Percentiles rank a stretch among this genome's conserved stretches.
phyloP scores from a whole-genome alignment of 1,284 basidiomycete species.

The Phenoliferia sp. region DNA sequence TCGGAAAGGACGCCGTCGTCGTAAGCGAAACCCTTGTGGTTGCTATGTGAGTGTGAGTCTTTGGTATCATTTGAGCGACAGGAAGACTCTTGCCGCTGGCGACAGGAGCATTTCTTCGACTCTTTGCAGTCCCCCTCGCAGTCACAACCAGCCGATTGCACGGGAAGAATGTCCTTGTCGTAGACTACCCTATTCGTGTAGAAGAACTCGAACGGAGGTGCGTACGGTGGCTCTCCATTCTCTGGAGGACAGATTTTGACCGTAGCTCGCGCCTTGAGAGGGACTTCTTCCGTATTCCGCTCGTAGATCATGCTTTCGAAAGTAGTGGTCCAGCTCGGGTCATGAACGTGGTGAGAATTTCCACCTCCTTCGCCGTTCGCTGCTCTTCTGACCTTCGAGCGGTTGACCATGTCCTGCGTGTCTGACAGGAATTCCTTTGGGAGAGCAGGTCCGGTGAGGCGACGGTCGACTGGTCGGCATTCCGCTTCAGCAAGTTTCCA shows the following conservation, averaged over 20 bases:
- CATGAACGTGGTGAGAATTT: background rate
- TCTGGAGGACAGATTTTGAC: conserved; percentile 12
- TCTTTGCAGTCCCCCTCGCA: conserved; percentile 22
- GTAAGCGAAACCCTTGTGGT: conserved; percentile 22
- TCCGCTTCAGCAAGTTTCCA: no score
- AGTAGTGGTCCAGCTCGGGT: background rate
- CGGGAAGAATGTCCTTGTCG: conserved; percentile 9
- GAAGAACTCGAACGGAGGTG: conserved; percentile 23
- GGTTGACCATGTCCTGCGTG: background rate
- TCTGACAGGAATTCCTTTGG: background rate
- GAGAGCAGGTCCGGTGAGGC: background rate
- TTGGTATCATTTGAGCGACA: background rate
- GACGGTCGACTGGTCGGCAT: no score
- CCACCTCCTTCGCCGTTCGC: background rate
- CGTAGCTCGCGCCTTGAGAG: background rate
- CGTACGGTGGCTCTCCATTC: background rate
- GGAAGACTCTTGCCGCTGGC: conserved; percentile 11
- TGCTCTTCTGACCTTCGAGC: background rate
- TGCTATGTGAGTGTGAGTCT: background rate
- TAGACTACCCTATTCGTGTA: conserved; percentile 29
- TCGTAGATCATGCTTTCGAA: conserved; percentile 8
- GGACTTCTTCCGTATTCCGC: conserved; percentile 7
- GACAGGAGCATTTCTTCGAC: conserved; percentile 19
- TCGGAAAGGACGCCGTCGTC: background rate
- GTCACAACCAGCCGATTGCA: conserved; percentile 18